phyloP scores from a whole-genome alignment of 2,329 filamentous ascomycete genomes.

The Neopestalotiopsis sp. region DNA sequence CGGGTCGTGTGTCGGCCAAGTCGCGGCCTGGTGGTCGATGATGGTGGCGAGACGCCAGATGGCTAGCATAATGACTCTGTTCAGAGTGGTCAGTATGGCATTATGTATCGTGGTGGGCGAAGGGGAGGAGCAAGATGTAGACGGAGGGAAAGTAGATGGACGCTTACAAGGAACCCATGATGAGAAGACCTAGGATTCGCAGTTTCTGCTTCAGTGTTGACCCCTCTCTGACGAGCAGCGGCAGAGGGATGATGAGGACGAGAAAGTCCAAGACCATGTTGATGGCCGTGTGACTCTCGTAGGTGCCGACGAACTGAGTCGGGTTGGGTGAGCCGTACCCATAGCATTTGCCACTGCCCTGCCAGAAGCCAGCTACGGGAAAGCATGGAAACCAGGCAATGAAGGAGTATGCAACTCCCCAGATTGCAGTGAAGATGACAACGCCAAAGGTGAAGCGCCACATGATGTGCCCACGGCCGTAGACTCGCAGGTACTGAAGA shows the following conservation, averaged over 20 bases:
- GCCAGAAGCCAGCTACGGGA: slow-evolving; percentile 28
- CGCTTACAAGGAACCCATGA: slow-evolving; percentile 18
- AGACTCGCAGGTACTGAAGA: slow-evolving; percentile 32
- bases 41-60: slow-evolving; percentile 37
- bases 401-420: slow-evolving; percentile 35
- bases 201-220: slow-evolving; percentile 10
- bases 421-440: slow-evolving; percentile 33
- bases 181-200: slow-evolving; percentile 12
- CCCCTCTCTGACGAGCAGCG: slow-evolving; percentile 11
- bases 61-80: slow-evolving; percentile 34
- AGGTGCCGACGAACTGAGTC: slow-evolving; percentile 34
- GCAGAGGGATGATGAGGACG: slow-evolving; percentile 14
- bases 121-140: background rate
- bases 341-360: slow-evolving; percentile 29
- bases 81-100: background rate
- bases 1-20: slow-evolving; percentile 37
- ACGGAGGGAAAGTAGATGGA: too few relatives aligned
- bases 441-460: slow-evolving; percentile 26
- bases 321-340: slow-evolving; percentile 34
- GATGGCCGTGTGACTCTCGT: slow-evolving; percentile 35
- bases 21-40: slow-evolving; percentile 34
- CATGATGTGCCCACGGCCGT: slow-evolving; percentile 23
- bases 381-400: slow-evolving; percentile 37
- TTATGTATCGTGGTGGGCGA: background rate
- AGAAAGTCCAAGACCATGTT: slow-evolving; percentile 38